Conservation (phyloP, 495 filamentous ascomycete genomes). For the Aspergillus carlsbadensis region DNA sequence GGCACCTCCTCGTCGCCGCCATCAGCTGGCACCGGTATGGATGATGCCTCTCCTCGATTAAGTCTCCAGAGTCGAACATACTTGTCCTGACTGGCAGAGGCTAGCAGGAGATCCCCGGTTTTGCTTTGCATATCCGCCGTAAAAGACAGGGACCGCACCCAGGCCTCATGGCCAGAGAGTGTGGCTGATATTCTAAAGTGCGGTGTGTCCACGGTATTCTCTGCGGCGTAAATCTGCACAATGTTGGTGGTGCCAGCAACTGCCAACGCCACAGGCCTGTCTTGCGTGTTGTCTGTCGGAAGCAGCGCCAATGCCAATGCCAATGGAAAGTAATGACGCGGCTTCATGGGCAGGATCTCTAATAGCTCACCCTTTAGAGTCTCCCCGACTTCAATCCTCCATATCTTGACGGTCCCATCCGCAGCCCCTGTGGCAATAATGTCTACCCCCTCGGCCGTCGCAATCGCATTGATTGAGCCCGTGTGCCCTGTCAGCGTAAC, state of each 20-base stretch:
- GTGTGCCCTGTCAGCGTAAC: constrained; percentile 61
- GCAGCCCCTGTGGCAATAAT: constrained; percentile 73
- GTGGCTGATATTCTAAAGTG: constrained; percentile 74
- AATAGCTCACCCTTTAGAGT: constrained; percentile 44
- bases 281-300: constrained; percentile 42
- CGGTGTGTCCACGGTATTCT: constrained; percentile 27
- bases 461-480: constrained; percentile 77
- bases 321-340: constrained; percentile 73
- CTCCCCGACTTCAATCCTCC: constrained; percentile 55
- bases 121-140: constrained; percentile 56
- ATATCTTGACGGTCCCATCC: constrained; percentile 80
- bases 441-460: constrained; percentile 48
- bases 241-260: constrained; percentile 76
- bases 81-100: constrained; percentile 95
- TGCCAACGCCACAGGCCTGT: constrained; percentile 63
- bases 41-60: constrained; percentile 57
- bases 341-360: constrained; percentile 71
- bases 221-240: constrained; percentile 72
- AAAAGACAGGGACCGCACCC: constrained; percentile 85
- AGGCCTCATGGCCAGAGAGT: constrained; percentile 89
- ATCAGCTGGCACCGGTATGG: constrained; percentile 32
- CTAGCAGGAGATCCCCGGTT: constrained; percentile 71
- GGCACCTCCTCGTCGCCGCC: constrained; percentile 48
- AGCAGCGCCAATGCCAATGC: constrained; percentile 64
- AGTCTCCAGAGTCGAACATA: constrained; percentile 94